Base-by-base conservation (phyloP, 768 basidiomycete genomes). In the Serpula lacrymans region DNA sequence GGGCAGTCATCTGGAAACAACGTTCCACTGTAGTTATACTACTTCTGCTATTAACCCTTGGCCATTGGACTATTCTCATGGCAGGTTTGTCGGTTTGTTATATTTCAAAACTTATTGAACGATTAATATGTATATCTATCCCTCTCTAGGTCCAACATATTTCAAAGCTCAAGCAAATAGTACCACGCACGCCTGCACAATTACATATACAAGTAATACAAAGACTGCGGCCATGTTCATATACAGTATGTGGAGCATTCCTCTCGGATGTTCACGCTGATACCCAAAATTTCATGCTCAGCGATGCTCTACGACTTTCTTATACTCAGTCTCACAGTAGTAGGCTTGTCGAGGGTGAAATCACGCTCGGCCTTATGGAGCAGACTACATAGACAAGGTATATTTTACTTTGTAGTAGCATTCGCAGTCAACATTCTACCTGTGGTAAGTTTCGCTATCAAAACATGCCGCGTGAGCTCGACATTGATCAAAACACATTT, bases 1-100 rank as follows among this genome's bases (percentile, higher is more conserved):
- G 60, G 43, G 59, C 60, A 57, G 34, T 54, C 22, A 48, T 59
- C 31, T 59, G 60, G 58, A 59, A 34, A 26, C 38, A 33, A 7
- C 45, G 49, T 3, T 39, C 29, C 27, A 24, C 27, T 3, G 48
- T 62, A n/a, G 46, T 54, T 23, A 1, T 17, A 4, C 11, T 60
- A 11, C 25, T 62, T 1, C 8, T 44, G 24, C 1, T 45, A 0
- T 11, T 49, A 13, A 17, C 45, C 8, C 5, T 49, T 8, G 57
- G 48, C 7, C 60, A 59, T 10, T 62, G 58, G 60, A 31, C 37
- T 12, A 29, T 50, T 3, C 39, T 59, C 1, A 46, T 39, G 1
- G 30, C 57, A 0, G 45, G 57, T 52, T 40, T 2, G 24, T 12
- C 13, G n/a, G n/a, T 3, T 2, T 29, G 24, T 14, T 26, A 14